A percentile compares a stretch with the other conserved stretches of the same genome.
Evolutionary conservation across 345 rosid genomes (phyloP).

Genomic region (Brassica nigra): DNA sequence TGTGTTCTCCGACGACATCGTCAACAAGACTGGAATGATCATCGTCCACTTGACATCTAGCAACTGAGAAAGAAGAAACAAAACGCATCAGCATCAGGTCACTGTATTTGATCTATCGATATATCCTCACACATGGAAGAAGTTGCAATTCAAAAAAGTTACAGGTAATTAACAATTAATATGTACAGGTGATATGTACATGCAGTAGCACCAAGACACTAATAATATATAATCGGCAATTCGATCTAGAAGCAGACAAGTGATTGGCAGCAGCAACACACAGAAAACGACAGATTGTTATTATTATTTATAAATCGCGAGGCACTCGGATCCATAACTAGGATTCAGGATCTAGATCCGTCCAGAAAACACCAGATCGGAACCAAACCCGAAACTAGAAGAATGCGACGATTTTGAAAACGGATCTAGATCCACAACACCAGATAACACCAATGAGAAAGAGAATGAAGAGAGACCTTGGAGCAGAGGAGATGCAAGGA

Average conservation of each 20-base stretch:
- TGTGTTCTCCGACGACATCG: constrained; percentile 39
- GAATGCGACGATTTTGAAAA: background rate
- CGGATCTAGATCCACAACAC: constrained; percentile 57
- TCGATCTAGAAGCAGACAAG: background rate
- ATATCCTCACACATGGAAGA: background rate
- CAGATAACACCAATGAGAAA: background rate
- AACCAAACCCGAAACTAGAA: background rate
- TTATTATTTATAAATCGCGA: background rate
- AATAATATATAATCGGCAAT: background rate
- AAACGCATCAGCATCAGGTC: constrained; percentile 24
- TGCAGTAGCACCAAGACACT: background rate
- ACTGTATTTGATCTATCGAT: background rate
- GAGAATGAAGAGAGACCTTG: constrained; percentile 54
- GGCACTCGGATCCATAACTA: background rate
- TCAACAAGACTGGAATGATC: constrained; percentile 55
- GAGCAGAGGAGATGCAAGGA: constrained; percentile 73
- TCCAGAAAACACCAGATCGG: constrained; percentile 6
- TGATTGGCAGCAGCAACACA: constrained; percentile 3
- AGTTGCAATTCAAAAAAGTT: background rate
- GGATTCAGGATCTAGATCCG: constrained; percentile 10
- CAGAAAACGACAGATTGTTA: background rate
- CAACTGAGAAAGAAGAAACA: constrained; percentile 48
- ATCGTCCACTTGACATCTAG: constrained; percentile 62
- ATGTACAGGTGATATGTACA: too few species aligned
- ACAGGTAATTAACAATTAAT: background rate